These are phyloP conservation scores for Mallotus japonicus DNA, from an alignment of 441 rosid species.

Conservation along the genomic window DNA sequence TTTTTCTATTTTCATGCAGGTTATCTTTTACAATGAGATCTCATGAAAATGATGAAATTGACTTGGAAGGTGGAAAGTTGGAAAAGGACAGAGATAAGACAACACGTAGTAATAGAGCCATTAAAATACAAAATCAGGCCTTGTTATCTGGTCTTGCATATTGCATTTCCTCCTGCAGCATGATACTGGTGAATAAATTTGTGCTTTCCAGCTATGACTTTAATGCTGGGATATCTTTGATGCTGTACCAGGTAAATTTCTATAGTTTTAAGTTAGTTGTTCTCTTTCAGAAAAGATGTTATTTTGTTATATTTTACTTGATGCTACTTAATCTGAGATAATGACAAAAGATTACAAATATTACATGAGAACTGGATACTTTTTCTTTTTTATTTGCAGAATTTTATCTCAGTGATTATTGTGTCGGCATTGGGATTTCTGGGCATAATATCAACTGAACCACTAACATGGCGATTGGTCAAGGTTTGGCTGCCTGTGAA, in stretches of 20 bases:
- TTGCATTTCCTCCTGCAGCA: conserved; percentile 93
- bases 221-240: conserved; percentile 92
- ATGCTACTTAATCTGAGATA: background rate
- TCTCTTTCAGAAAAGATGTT: background rate
- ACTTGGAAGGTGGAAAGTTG: conserved; percentile 80
- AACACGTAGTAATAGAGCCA: conserved; percentile 34
- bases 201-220: conserved; percentile 95
- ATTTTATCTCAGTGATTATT: conserved; percentile 79
- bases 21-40: conserved; percentile 53
- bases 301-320: background rate
- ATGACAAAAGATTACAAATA: background rate
- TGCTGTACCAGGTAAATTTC: conserved; percentile 85
- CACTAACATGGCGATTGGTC: conserved; percentile 75
- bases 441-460: conserved; percentile 80
- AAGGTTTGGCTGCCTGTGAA: conserved; percentile 98
- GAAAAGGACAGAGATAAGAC: conserved; percentile 59
- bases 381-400: conserved; percentile 53
- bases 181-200: conserved; percentile 93
- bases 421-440: conserved; percentile 63
- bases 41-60: conserved; percentile 54
- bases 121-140: conserved; percentile 69
- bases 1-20: conserved; percentile 35
- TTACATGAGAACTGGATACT: conserved; percentile 6
- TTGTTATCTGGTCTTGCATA: conserved; percentile 88
- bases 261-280: background rate